Evolutionary conservation across 1,284 basidiomycete genomes (phyloP).

Genomic region (Trametes hirsuta): DNA sequence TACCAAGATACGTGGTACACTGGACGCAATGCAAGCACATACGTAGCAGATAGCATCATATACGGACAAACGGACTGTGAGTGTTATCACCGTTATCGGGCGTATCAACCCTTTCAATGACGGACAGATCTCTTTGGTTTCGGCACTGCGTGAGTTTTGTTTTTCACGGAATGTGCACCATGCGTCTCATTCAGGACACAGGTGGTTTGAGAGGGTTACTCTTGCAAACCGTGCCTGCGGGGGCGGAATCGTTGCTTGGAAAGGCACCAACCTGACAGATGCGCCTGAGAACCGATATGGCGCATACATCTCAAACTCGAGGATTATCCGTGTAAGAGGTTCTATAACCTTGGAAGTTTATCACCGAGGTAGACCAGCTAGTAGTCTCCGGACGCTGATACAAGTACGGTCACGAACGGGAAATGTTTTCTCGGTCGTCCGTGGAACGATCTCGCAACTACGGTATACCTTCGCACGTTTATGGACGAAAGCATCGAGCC

Average conservation of each 20-base stretch:
- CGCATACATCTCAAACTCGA: conserved; percentile 61
- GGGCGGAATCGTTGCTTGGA: conserved; percentile 66
- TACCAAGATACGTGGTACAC: conserved; percentile 73
- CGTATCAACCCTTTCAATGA: neutral
- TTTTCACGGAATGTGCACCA: neutral
- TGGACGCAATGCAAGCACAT: conserved; percentile 60
- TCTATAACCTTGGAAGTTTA: neutral
- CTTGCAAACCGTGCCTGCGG: conserved; percentile 66
- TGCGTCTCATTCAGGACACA: conserved; percentile 25
- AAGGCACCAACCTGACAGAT: conserved; percentile 56
- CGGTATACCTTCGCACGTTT: conserved; percentile 54
- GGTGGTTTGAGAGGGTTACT: conserved; percentile 63
- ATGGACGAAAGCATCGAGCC: conserved; percentile 64
- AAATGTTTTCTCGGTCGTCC: conserved; percentile 63
- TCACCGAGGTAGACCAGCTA: neutral
- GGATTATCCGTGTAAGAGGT: conserved; percentile 51
- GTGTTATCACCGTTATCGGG: conserved; percentile 21
- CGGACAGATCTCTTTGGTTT: conserved; percentile 22
- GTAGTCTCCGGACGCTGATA: conserved; percentile 64
- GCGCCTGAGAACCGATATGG: conserved; percentile 60
- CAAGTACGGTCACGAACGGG: conserved; percentile 46
- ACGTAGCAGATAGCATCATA: conserved; percentile 63
- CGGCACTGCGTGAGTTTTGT: conserved; percentile 49
- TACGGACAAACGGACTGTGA: conserved; percentile 67
- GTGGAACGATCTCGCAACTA: conserved; percentile 63